Evolutionary conservation across 2,329 filamentous ascomycete genomes (phyloP).

Genomic region (Dactylellina leptospora): DNA sequence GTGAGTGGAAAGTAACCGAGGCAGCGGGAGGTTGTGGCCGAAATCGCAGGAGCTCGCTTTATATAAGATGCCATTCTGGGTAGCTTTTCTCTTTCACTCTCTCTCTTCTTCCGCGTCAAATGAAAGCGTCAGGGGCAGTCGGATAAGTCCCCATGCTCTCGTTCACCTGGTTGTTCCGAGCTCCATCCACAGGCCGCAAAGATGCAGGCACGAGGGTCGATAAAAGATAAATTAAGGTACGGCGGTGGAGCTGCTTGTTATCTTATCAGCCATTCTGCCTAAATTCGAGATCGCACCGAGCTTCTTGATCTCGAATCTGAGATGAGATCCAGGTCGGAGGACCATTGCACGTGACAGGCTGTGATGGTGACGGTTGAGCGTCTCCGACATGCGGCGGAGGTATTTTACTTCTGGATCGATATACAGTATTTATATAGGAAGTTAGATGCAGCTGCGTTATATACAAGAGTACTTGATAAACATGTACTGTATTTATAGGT

Average conservation of each 20-base stretch:
- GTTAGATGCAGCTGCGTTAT: too few species aligned
- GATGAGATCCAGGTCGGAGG: too few species aligned
- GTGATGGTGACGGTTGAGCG: not conserved
- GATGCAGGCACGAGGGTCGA: slow-evolving; percentile 13
- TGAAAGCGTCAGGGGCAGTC: slow-evolving; percentile 29
- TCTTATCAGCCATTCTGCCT: slow-evolving; percentile 32
- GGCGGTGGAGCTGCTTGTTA: slow-evolving; percentile 3
- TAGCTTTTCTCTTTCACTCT: slow-evolving; percentile 10
- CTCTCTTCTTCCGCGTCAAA: slow-evolving; percentile 26
- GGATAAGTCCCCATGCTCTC: slow-evolving; percentile 38
- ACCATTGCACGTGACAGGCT: not conserved
- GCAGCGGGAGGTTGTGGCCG: slow-evolving; percentile 33
- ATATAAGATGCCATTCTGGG: slow-evolving; percentile 20
- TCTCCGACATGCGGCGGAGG: not conserved
- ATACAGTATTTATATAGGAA: too few species aligned
- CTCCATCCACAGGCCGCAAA: too few species aligned
- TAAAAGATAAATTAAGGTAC: slow-evolving; percentile 19
- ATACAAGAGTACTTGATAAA: too few species aligned
- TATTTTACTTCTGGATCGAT: too few species aligned
- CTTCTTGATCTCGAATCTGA: not conserved
- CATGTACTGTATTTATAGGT: too few species aligned
- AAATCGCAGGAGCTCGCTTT: slow-evolving; percentile 51
- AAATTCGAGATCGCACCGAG: slow-evolving; percentile 1
- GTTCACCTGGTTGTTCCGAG: slow-evolving; percentile 28
- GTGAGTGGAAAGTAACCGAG: slow-evolving; percentile 41